Base-by-base conservation (phyloP, 345 rosid species). In the Anastatica hierochuntica region DNA sequence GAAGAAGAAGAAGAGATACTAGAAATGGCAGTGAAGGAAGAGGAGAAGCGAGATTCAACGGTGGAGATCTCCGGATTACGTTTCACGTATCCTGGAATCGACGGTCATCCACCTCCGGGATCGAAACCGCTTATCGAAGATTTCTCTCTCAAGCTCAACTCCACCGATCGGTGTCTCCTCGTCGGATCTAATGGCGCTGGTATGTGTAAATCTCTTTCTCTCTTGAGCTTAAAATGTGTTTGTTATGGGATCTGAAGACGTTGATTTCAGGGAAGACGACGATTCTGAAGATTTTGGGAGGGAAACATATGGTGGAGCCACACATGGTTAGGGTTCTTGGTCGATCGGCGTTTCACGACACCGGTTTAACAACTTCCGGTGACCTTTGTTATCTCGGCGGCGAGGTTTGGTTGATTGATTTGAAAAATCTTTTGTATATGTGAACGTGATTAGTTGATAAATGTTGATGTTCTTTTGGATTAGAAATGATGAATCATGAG, bases 101-200 rank as follows among this genome's bases (percentile, higher is more conserved):
- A 90, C 71, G 95, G 98, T 6, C 86, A 84, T 23, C 96, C 95
- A 0, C 98, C 96, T 14, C 88, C 76, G 13, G 96, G 96, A 2
- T 82, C 90, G 16, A 76, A 75, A 15, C 88, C 94, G 38, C 60
- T 90, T 23, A 78, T 92, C 16, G 94, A 82, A 2, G 90, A 73
- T 59, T 84, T 84, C 76, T 65, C 73, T 12, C 72, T 81, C 58
- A 66, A 68, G 42, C 77, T 92, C 44, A 65, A 72, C 43, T 72
- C 81, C 1, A 81, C 84, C 45, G 82, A 92, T 8, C 85, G 96
- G 50, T 83, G 94, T 66, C 95, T 92, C 67, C 96, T 85, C 66
- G 94, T 92, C 39, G 98, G 98, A 77, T 88, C 98, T 60, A 92
- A 92, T 40, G 98, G 96, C 56, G 98, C 96, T 2, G 98, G 98